phyloP scores from a whole-genome alignment of 2,329 filamentous ascomycete species.

The Harringtonia aguacate region DNA sequence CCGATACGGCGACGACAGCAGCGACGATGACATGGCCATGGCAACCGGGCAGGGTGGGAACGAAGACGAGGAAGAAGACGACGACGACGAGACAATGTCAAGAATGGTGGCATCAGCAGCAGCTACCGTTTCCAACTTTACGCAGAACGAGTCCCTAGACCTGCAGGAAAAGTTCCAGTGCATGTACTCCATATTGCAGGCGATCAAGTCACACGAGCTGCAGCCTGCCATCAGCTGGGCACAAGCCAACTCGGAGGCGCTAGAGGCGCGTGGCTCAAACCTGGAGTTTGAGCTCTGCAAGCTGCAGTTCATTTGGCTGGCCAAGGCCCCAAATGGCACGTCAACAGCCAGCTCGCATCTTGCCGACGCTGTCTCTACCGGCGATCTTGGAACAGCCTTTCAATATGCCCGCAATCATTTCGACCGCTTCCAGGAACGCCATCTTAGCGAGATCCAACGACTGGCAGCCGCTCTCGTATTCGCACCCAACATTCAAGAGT shows the following conservation, averaged over 20 bases:
- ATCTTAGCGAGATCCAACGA: constrained; percentile 69
- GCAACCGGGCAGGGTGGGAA: constrained; percentile 18
- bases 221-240: constrained; percentile 84
- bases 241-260: constrained; percentile 51
- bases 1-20: constrained; percentile 15
- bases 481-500: constrained; percentile 59
- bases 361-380: neutral
- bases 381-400: constrained; percentile 39
- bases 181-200: constrained; percentile 83
- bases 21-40: constrained; percentile 15
- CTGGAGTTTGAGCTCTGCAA: constrained; percentile 91
- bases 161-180: constrained; percentile 73
- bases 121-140: constrained; percentile 16
- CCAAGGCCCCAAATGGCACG: constrained; percentile 47
- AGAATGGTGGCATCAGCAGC: constrained; percentile 6
- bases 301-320: constrained; percentile 82
- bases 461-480: constrained; percentile 76
- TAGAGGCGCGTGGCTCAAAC: constrained; percentile 79
- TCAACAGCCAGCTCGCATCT: constrained; percentile 25
- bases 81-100: constrained; percentile 10
- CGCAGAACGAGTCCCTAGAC: constrained; percentile 50
- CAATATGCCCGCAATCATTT: constrained; percentile 70
- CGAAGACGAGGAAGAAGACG: constrained; percentile 19
- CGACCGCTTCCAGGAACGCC: constrained; percentile 59
- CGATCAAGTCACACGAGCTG: constrained; percentile 66